Evolutionary conservation across 345 rosid species (phyloP), one percentile per base, ranked within the genome.

Genomic region (Odontarrhena argentea): DNA sequence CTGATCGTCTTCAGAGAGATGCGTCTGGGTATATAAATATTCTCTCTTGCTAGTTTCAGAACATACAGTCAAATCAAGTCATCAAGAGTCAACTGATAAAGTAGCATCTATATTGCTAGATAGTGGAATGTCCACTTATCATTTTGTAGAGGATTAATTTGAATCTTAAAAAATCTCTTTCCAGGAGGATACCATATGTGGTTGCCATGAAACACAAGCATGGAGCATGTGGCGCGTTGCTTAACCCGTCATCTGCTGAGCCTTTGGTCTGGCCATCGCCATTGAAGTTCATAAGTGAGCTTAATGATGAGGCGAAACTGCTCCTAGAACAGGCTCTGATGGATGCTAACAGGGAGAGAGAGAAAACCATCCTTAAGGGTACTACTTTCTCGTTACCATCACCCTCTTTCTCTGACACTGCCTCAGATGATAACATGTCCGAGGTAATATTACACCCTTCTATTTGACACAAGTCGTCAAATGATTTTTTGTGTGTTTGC

Each of bases 201-300:
- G 96, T 95, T 78, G 99, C 99, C 1, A 46, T 77, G 68, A 95
- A 84, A 76, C 79, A 83, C 75, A 89, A 83, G 68, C 89, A 95
- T 40, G 84, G 85, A 76, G 85, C 85, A n/a, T 91, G 96, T 80
- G 95, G 95, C 1, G 96, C 97, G 3, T 74, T 94, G 71, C 75
- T 94, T 40, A 87, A 95, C 63, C 99, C 99, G 6, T 75, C 94
- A 12, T 87, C 99, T 2, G 94, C 97, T 11, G 99, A 87, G 75
- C 99, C 96, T 55, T 88, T 95, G 15, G 96, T 95, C 37, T 95
- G 99, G 99, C 99, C 99, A 28, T 83, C 97, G 0, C 97, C 99
- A 10, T 80, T 95, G 48, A 95, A 95, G 73, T 95, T 95, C 84
- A 91, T 95, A 70, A 84, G 95, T 12, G 99, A 94, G 74, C 89